These are phyloP conservation scores for Cutaneotrichosporon spelunceum DNA, from an alignment of 1,284 basidiomycete genomes.

Conservation along the genomic window DNA sequence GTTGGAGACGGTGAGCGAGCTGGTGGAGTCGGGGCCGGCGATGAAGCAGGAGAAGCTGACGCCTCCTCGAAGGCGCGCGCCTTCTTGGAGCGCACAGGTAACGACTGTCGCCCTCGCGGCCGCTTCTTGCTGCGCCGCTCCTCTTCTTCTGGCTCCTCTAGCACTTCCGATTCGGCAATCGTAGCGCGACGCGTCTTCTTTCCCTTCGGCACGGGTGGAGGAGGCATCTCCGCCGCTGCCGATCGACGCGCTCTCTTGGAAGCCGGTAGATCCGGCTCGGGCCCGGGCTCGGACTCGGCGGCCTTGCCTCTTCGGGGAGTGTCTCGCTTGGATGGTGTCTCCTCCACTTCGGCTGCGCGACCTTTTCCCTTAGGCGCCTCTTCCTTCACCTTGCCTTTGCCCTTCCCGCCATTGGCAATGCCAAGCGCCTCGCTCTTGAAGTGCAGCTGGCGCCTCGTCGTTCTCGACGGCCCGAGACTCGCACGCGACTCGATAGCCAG, in stretches of 20 bases:
- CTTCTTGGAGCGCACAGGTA: constrained; percentile 34
- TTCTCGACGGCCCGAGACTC: constrained; percentile 29
- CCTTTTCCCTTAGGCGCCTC: neutral
- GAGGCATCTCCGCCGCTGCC: constrained; percentile 27
- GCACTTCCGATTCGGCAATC: constrained; percentile 12
- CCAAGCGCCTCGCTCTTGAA: constrained; percentile 37
- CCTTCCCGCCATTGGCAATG: constrained; percentile 20
- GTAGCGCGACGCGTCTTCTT: constrained; percentile 27
- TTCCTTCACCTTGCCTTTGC: constrained; percentile 18
- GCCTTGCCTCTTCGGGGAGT: neutral
- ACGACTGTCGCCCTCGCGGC: constrained; percentile 24
- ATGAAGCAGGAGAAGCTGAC: constrained; percentile 18
- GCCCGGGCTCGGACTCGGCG: neutral
- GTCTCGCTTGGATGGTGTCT: neutral
- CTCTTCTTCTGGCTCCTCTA: constrained; percentile 11
- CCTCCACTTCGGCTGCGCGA: neutral
- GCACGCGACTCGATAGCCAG: constrained; percentile 35
- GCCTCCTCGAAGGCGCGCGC: constrained; percentile 8
- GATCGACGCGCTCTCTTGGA: constrained; percentile 8
- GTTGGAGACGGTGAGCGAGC: constrained; percentile 32
- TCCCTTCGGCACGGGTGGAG: constrained; percentile 30
- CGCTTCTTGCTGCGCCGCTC: constrained; percentile 29
- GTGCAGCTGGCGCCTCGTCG: constrained; percentile 42
- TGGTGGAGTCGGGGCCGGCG: constrained; percentile 20
- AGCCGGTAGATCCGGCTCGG: neutral